Conservation (phyloP, 495 filamentous ascomycete species). For the Astrothelium subdiscretum region DNA sequence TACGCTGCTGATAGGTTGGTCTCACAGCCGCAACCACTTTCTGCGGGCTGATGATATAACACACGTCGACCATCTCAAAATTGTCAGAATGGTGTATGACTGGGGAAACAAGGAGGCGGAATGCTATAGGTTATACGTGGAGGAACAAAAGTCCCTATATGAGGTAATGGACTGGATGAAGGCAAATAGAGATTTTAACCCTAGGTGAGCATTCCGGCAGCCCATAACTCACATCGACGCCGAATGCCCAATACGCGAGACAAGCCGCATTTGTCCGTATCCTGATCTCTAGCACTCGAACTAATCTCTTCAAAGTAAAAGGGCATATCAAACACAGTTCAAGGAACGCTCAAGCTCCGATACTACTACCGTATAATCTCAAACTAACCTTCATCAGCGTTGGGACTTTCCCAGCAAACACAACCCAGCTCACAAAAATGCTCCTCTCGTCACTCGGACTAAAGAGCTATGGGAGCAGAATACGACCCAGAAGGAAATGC, state of each 20-base stretch:
- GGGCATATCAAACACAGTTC: constrained; percentile 62
- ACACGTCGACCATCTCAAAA: no score
- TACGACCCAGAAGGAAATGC: constrained; percentile 57
- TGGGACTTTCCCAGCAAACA: constrained; percentile 71
- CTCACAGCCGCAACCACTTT: no score
- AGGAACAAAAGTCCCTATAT: constrained; percentile 55
- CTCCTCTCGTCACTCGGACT: constrained; percentile 50
- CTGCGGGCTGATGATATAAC: no score
- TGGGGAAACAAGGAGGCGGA: constrained; percentile 61
- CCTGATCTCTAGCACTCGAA: background rate
- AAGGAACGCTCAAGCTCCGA: constrained; percentile 25
- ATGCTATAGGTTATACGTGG: constrained; percentile 62
- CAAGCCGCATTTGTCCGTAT: background rate
- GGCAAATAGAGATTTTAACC: background rate
- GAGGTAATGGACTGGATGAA: constrained; percentile 14
- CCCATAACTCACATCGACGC: constrained; percentile 3
- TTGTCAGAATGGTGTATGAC: constrained; percentile 51
- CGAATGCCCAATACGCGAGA: background rate
- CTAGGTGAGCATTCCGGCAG: constrained; percentile 5
- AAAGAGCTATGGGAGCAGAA: constrained; percentile 70
- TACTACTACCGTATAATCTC: constrained; percentile 5
- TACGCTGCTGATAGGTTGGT: no score
- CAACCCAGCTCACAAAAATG: constrained; percentile 56
- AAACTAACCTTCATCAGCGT: constrained; percentile 22
- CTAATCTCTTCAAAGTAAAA: constrained; percentile 40